Evolutionary conservation across 441 rosid genomes (phyloP), one percentile per base, ranked within the genome.

Genomic region (Adansonia madagascariensis): DNA sequence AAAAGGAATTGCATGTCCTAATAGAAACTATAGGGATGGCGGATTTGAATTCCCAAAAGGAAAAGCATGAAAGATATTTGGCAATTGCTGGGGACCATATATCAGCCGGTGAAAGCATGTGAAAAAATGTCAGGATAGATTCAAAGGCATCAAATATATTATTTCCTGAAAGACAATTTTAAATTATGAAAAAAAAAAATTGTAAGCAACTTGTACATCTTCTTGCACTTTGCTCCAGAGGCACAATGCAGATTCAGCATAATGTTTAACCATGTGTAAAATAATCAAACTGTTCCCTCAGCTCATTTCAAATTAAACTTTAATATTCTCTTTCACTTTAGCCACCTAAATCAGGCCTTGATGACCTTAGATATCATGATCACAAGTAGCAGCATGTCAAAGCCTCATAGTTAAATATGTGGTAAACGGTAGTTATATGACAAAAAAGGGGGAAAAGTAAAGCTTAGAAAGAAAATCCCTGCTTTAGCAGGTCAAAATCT

Each of bases 51-150:
- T 71, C 64, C 52, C 24, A 73, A 3, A 75, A 78, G 71, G 27
- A 35, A 71, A 71, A 53, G 63, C 50, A 31, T 35, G 63, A 39
- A 64, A 27, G 46, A 53, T 60, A 52, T 22, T 64, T 55, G 74
- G 77, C 64, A 52, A 27, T 57, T 75, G 73, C 43, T 69, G 2
- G 83, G 84, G 84, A 82, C 84, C 78, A 49, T 7, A 27, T 24
- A 63, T 65, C 35, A 75, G 70, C 84, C 68, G 70, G 79, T 75
- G 78, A 72, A 72, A 62, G 71, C 85, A 78, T 80, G 86, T 83
- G 86, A 73, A 61, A 46, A 39, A 44, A 27, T 83, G 85, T 83
- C 86, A 79, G 84, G 74, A 75, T 62, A 76, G 59, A 74, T 75
- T 77, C 75, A 80, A 75, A 27, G 73, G 67, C 66, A 57, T 76